phyloP scores from a whole-genome alignment of 768 basidiomycete species.

The Collybia nuda region DNA sequence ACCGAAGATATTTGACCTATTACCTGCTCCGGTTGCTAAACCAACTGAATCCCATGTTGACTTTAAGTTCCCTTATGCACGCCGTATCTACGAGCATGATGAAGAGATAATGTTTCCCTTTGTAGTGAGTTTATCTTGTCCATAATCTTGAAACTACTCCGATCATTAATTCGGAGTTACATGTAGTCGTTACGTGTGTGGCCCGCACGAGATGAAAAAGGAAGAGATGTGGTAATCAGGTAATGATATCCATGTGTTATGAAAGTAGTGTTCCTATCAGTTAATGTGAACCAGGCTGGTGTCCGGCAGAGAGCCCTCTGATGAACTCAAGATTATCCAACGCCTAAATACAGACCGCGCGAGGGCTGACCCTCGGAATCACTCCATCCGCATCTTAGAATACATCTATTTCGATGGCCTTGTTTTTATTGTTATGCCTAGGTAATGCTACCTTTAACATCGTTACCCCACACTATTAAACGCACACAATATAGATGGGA shows the following conservation, averaged over 20 bases:
- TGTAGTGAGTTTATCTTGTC: too few species aligned
- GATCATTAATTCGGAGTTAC: background rate
- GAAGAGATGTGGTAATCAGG: constrained; percentile 1
- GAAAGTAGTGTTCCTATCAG: too few species aligned
- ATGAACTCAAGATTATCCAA: too few species aligned
- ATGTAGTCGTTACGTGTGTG: background rate
- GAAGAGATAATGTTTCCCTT: too few species aligned
- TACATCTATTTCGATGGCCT: constrained; percentile 11
- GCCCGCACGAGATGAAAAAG: constrained; percentile 1
- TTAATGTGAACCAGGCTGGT: too few species aligned
- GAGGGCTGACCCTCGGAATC: constrained; percentile 16
- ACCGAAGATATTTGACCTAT: background rate
- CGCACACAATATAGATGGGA: too few species aligned
- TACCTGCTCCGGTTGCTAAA: too few species aligned
- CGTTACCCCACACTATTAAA: too few species aligned
- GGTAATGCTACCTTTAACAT: constrained; percentile 2
- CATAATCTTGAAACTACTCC: background rate
- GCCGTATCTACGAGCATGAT: too few species aligned
- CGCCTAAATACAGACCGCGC: constrained; percentile 7
- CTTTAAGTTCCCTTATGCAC: too few species aligned
- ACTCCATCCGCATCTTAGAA: constrained; percentile 15
- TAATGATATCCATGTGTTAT: background rate
- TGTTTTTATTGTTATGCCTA: constrained; percentile 17
- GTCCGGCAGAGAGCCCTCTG: too few species aligned
- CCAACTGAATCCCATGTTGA: too few species aligned